Conservation (phyloP, 495 filamentous ascomycete species). For the Astrothelium subdiscretum region DNA sequence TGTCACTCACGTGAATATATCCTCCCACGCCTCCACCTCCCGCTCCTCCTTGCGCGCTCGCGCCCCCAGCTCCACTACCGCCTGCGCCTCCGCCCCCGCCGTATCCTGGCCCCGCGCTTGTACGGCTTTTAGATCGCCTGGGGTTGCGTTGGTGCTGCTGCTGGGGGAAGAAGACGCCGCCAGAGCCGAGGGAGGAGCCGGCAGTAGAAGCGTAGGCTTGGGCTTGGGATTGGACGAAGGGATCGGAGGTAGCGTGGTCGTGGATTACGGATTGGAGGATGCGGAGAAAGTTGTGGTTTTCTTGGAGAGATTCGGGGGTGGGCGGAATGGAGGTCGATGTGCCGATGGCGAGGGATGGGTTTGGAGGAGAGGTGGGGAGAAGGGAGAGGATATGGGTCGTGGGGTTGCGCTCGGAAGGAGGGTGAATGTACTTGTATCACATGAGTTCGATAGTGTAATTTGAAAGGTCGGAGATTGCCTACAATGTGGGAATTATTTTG, state of each 20-base stretch:
- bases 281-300: slow-evolving; percentile 63
- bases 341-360: slow-evolving; percentile 58
- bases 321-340: slow-evolving; percentile 62
- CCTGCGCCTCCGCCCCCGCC: slow-evolving; percentile 35
- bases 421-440: slow-evolving; percentile 57
- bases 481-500: slow-evolving; percentile 27
- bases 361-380: slow-evolving; percentile 63
- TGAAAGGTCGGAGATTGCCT: slow-evolving; percentile 14
- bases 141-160: slow-evolving; percentile 24
- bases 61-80: slow-evolving; percentile 55
- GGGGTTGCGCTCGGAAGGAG: slow-evolving; percentile 33
- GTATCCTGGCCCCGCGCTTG: slow-evolving; percentile 18
- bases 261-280: slow-evolving; percentile 65
- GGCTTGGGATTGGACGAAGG: slow-evolving; percentile 61
- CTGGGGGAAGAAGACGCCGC: slow-evolving; percentile 49
- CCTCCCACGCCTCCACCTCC: slow-evolving; percentile 77
- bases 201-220: slow-evolving; percentile 65
- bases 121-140: slow-evolving; percentile 3
- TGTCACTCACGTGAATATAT: slow-evolving; percentile 80
- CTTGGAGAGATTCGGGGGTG: slow-evolving; percentile 59
- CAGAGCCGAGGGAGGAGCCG: slow-evolving; percentile 56
- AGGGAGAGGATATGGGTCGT: slow-evolving; percentile 54
- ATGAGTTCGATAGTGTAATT: slow-evolving; percentile 14
- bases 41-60: slow-evolving; percentile 69
- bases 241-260: slow-evolving; percentile 59